Evolutionary conservation across 1,284 basidiomycete genomes (phyloP), one percentile per base, ranked within the genome.

Genomic region (Fistulinella cinereoalba): DNA sequence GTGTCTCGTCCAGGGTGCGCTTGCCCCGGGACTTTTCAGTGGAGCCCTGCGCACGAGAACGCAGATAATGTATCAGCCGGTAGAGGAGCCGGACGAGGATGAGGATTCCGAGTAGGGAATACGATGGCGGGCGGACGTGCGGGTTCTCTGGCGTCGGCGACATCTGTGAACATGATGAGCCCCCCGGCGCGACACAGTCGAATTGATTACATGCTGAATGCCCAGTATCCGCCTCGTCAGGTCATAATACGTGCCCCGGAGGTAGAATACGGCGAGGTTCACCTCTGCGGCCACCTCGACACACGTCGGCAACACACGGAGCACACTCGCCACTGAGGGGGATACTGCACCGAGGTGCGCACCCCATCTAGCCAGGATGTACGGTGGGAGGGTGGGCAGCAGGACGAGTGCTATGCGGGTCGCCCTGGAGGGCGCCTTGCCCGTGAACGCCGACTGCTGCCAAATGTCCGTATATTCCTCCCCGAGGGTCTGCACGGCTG

Each of bases 391-490:
- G 38, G 82, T 72, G 39, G 84, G 78, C 24, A 92, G 71, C 15
- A 92, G 72, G 36, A 91, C 71, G 11, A 92, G 69, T 1, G 75
- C 73, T 16, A 73, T 64, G 29, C 84, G 77, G 11, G 71, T 58
- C 46, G 65, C 59, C 28, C 52, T 61, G 16, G 78, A 69, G 12
- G 79, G 82, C 28, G 68, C 60, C 13, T 64, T 59, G 11, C 61
- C 53, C 11, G 63, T 63, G 36, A 60, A 66, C 15, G 68, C 60
- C 12, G 83, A 81, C 47, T 82, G 80, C 44, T 85, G 80, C 79
- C 90, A 86, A 25, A 90, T 85, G 58, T 90, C 88, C 1, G 91
- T 93, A 61, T 96, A 96, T 63, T 96, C 92, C 66, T 96, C 92
- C 13, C 92, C 92, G 0, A 95, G 73, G 3, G 89, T 92, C 65